These are phyloP conservation scores for Ampelocalamus luodianensis DNA, from an alignment of 176 grass and related monocot genomes.

Conservation along the genomic window DNA sequence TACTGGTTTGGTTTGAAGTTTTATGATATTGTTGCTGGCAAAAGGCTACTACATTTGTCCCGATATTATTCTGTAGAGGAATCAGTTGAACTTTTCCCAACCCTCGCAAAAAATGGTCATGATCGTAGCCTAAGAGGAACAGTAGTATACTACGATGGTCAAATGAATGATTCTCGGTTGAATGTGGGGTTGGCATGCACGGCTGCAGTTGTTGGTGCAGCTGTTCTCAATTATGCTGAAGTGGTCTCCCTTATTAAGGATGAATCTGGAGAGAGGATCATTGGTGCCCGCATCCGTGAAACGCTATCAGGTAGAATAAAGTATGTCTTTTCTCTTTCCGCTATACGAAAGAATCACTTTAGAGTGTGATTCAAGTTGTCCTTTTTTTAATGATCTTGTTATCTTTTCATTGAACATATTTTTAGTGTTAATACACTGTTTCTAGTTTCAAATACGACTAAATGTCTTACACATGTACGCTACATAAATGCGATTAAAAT, in stretches of 20 bases:
- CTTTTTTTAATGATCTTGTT: neutral
- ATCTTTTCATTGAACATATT: neutral
- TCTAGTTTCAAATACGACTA: constrained; percentile 17
- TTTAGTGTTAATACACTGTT: neutral
- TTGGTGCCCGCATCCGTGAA: constrained; percentile 78
- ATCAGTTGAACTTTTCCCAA: constrained; percentile 90
- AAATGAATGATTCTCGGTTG: constrained; percentile 93
- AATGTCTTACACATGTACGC: neutral
- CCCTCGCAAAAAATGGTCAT: constrained; percentile 67
- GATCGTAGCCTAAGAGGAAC: constrained; percentile 83
- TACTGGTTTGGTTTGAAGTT: constrained; percentile 94
- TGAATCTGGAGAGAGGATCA: constrained; percentile 68
- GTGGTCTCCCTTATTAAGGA: constrained; percentile 89
- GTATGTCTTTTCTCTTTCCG: constrained; percentile 39
- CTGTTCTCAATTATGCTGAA: constrained; percentile 94
- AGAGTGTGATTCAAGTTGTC: constrained; percentile 19
- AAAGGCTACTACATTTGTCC: constrained; percentile 85
- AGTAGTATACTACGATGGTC: constrained; percentile 95
- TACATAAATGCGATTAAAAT: neutral
- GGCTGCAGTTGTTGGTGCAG: constrained; percentile 77
- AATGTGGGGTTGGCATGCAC: constrained; percentile 95
- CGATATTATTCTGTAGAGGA: constrained; percentile 94
- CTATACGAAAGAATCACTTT: constrained; percentile 9
- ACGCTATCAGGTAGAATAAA: constrained; percentile 86
- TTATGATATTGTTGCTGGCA: constrained; percentile 91